A percentile compares a stretch with the other conserved stretches of the same genome.
phyloP scores from a whole-genome alignment of 2,329 filamentous ascomycete genomes.

The Alternaria sp. region DNA sequence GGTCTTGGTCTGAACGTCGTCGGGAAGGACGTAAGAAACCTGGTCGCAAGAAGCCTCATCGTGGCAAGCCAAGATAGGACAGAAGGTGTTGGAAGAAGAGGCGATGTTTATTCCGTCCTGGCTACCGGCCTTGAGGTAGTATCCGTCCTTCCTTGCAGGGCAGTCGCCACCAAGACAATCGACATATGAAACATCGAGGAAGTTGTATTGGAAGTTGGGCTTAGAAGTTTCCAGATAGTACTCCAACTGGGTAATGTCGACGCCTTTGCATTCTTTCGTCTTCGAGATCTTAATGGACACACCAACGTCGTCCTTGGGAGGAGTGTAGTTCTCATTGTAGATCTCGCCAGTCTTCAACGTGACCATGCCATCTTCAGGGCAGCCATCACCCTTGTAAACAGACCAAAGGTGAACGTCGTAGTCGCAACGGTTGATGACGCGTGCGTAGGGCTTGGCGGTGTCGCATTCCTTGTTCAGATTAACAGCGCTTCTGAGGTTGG shows the following conservation, averaged over 20 bases:
- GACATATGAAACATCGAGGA: constrained; percentile 49
- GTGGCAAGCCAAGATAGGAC: constrained; percentile 38
- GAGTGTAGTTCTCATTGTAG: too few species aligned
- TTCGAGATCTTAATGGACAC: constrained; percentile 52
- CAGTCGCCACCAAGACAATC: constrained; percentile 39
- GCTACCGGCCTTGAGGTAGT: constrained; percentile 38
- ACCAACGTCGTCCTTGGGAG: constrained; percentile 17
- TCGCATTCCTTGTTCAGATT: constrained; percentile 23
- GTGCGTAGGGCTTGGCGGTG: constrained; percentile 24
- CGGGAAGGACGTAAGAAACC: constrained; percentile 39
- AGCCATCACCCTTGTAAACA: constrained; percentile 38
- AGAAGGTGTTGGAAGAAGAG: constrained; percentile 34
- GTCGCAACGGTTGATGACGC: constrained; percentile 48
- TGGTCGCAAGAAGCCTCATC: constrained; percentile 30
- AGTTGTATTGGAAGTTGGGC: constrained; percentile 30
- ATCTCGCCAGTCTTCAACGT: constrained; percentile 32
- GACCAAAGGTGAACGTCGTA: constrained; percentile 50
- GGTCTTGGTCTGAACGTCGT: constrained; percentile 43
- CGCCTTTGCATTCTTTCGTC: constrained; percentile 32
- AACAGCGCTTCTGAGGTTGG: constrained; percentile 9
- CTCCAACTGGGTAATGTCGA: constrained; percentile 46
- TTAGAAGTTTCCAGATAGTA: constrained; percentile 25
- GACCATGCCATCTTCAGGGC: constrained; percentile 27
- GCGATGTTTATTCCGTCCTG: constrained; percentile 23
- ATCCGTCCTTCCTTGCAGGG: constrained; percentile 43